phyloP scores from a whole-genome alignment of 2,329 filamentous ascomycete species.

The Hypoxylon sp. region DNA sequence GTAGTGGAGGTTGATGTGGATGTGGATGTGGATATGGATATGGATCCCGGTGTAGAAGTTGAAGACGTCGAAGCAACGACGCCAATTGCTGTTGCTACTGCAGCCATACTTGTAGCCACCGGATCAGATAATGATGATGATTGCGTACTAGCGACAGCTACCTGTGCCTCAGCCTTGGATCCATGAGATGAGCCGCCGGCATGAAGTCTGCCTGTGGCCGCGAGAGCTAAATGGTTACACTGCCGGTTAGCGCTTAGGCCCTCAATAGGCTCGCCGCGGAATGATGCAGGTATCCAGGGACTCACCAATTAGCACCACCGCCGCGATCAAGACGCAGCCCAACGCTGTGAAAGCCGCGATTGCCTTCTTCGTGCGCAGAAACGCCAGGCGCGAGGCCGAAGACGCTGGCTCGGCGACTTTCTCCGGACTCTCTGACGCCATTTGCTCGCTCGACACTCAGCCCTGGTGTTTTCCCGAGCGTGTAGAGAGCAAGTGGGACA shows the following conservation, averaged over 20 bases:
- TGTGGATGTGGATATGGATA: not conserved
- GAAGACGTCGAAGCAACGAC: constrained; percentile 2
- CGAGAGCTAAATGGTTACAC: constrained; percentile 26
- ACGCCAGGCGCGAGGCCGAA: constrained; percentile 17
- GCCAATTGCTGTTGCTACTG: constrained; percentile 15
- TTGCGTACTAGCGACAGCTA: constrained; percentile 1
- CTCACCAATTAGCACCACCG: constrained; percentile 40
- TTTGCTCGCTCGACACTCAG: constrained; percentile 14
- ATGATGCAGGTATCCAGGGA: not conserved
- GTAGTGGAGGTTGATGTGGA: constrained; percentile 19
- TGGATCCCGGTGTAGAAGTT: constrained; percentile 7
- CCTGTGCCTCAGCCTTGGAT: constrained; percentile 19
- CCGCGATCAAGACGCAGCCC: constrained; percentile 23
- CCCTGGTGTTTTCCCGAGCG: constrained; percentile 1
- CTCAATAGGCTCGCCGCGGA: not conserved
- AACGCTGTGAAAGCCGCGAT: constrained; percentile 28
- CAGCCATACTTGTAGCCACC: constrained; percentile 12
- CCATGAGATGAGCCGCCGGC: constrained; percentile 19
- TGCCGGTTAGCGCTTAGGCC: constrained; percentile 16
- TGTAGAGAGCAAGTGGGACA: constrained; percentile 8
- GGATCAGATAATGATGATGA: constrained; percentile 13
- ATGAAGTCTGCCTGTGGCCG: constrained; percentile 31
- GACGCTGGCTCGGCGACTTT: constrained; percentile 24
- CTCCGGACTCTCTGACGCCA: constrained; percentile 30
- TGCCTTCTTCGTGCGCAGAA: constrained; percentile 38